Evolutionary conservation across 2,329 filamentous ascomycete species (phyloP).

Genomic region (Aspergillus terreus): DNA sequence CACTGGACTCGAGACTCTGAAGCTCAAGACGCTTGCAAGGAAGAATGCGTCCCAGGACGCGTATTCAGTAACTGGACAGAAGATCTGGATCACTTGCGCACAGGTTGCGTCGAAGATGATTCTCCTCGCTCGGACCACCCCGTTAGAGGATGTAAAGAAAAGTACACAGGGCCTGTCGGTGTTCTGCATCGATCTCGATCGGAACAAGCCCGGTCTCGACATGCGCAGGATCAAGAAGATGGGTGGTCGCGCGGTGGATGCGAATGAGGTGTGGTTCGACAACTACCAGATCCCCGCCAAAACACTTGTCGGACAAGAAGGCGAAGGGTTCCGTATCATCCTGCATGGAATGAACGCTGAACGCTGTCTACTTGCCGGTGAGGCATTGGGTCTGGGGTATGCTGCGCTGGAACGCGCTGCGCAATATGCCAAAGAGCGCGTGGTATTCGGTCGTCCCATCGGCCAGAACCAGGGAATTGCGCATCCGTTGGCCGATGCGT

Average conservation of each 20-base stretch:
- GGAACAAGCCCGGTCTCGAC: slow-evolving; percentile 56
- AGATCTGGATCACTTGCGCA: slow-evolving; percentile 86
- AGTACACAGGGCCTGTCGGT: slow-evolving; percentile 73
- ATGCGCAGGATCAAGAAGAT: slow-evolving; percentile 77
- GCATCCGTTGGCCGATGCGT: slow-evolving; percentile 57
- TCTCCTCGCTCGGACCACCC: slow-evolving; percentile 71
- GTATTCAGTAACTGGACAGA: slow-evolving; percentile 71
- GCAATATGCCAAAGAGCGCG: slow-evolving; percentile 61
- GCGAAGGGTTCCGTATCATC: slow-evolving; percentile 74
- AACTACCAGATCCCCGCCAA: slow-evolving; percentile 64
- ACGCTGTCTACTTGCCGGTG: slow-evolving; percentile 70
- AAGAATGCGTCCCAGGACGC: slow-evolving; percentile 50
- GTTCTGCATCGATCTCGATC: slow-evolving; percentile 76
- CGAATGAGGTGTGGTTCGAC: slow-evolving; percentile 86
- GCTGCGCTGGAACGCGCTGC: slow-evolving; percentile 62
- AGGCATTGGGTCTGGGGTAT: slow-evolving; percentile 77
- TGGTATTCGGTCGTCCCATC: slow-evolving; percentile 58
- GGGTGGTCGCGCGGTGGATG: slow-evolving; percentile 77
- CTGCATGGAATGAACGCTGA: slow-evolving; percentile 79
- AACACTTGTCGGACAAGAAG: slow-evolving; percentile 67
- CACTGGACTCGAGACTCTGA: slow-evolving; percentile 72
- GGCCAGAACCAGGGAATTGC: slow-evolving; percentile 59
- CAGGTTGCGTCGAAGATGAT: slow-evolving; percentile 83
- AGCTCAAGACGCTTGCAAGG: slow-evolving; percentile 62
- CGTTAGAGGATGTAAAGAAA: slow-evolving; percentile 63